Percentiles rank a stretch among this genome's conserved stretches.
Evolutionary conservation across 202 grass and related monocot species (phyloP).

Genomic region (Schoenoplectus triqueter): DNA sequence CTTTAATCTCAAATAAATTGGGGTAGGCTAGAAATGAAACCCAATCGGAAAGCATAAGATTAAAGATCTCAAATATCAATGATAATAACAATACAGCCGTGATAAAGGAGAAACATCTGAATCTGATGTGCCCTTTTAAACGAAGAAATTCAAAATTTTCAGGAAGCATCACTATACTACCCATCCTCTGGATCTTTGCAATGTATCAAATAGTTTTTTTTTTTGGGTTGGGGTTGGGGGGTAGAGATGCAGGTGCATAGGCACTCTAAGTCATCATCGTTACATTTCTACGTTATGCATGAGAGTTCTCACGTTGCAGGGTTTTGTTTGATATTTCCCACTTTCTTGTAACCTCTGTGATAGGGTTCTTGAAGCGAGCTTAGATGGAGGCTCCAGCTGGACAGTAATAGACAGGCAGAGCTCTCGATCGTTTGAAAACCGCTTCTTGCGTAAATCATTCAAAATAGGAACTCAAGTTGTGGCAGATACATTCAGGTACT

Average conservation of each 20-base stretch:
- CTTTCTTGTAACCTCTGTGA: not conserved
- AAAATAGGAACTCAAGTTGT: constrained; percentile 46
- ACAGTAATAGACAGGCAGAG: constrained; percentile 57
- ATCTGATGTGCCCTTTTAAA: not conserved
- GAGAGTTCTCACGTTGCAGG: not conserved
- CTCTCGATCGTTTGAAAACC: constrained; percentile 62
- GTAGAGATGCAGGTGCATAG: not conserved
- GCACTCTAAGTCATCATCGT: not conserved
- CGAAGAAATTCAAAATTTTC: not conserved
- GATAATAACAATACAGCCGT: not conserved
- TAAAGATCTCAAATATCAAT: too few relatives aligned
- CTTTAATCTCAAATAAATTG: too few relatives aligned
- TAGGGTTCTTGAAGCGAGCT: constrained; percentile 87
- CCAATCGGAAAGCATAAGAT: too few relatives aligned
- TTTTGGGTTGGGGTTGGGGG: too few relatives aligned
- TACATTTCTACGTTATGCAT: not conserved
- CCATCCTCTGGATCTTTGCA: not conserved
- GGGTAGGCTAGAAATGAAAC: too few relatives aligned
- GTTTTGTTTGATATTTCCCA: not conserved
- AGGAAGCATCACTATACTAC: not conserved
- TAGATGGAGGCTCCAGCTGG: constrained; percentile 74
- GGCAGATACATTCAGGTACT: constrained; percentile 71
- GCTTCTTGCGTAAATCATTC: constrained; percentile 80
- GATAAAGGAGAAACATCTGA: constrained; percentile 3
- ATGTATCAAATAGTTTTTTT: not conserved